phyloP scores from a whole-genome alignment of 177 flowering plant species.

The Vitis hybrid region DNA sequence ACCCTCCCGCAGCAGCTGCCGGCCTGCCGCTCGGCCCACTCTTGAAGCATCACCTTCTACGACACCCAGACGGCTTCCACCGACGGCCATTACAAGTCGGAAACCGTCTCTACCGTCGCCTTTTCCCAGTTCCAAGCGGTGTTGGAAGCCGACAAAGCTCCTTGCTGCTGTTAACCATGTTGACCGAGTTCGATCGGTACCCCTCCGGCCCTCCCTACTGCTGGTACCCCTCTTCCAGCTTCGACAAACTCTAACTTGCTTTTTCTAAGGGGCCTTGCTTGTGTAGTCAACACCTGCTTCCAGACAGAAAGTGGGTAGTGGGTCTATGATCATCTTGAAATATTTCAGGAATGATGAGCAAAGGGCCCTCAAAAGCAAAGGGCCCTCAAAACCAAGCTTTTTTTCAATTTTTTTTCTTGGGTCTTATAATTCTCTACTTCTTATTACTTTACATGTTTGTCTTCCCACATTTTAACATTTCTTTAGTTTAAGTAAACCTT shows the following conservation, averaged over 20 bases:
- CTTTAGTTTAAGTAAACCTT: no score
- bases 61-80: no score
- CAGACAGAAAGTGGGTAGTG: conserved; percentile 53
- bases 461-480: no score
- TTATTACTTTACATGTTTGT: not conserved
- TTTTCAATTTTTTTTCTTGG: not conserved
- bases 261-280: conserved; percentile 7
- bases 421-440: not conserved
- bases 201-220: no score
- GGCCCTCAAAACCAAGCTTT: conserved; percentile 26
- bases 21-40: fast-evolving
- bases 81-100: fast-evolving
- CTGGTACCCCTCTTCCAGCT: no score
- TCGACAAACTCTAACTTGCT: not conserved
- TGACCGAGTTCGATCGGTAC: no score
- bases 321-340: conserved; percentile 45
- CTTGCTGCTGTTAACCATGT: no score
- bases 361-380: conserved; percentile 38
- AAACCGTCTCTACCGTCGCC: no score
- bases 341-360: conserved; percentile 62
- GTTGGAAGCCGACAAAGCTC: no score
- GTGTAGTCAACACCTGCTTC: conserved; percentile 59
- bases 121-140: no score
- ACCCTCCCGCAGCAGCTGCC: no score
- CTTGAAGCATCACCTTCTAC: fast-evolving